These are phyloP conservation scores for Cyclotella cryptica DNA, from an alignment of 108 stramenopile species.

Conservation along the genomic window DNA sequence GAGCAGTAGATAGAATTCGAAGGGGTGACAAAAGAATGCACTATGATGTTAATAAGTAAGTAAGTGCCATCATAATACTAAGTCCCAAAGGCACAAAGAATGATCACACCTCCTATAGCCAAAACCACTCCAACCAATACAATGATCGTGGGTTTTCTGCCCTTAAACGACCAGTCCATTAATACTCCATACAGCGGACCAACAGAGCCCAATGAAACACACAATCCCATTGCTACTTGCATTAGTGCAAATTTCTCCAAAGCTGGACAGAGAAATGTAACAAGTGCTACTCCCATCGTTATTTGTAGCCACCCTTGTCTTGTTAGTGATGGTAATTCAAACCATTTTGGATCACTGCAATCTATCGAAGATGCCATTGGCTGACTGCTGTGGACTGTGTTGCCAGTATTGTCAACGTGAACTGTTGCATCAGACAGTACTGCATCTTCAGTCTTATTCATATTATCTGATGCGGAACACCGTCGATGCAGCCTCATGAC, in stretches of 20 bases:
- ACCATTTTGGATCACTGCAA: conserved; percentile 48
- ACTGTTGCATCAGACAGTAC: conserved; percentile 16
- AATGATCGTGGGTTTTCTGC: conserved; percentile 48
- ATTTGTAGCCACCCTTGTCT: conserved; percentile 63
- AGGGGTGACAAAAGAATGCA: too few relatives aligned
- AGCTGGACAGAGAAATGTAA: conserved; percentile 82
- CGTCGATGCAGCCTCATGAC: conserved; percentile 35
- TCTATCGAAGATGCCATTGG: neutral
- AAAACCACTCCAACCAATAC: conserved; percentile 59
- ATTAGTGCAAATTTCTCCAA: conserved; percentile 87
- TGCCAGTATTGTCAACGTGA: conserved; percentile 10
- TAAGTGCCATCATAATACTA: too few relatives aligned
- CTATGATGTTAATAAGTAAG: too few relatives aligned
- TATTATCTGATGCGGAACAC: neutral
- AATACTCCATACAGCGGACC: conserved; percentile 83
- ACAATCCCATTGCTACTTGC: conserved; percentile 79
- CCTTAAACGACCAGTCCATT: conserved; percentile 59
- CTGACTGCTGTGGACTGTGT: neutral
- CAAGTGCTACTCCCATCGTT: conserved; percentile 71
- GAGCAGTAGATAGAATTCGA: too few relatives aligned
- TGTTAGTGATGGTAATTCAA: conserved; percentile 59
- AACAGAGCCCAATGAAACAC: conserved; percentile 74
- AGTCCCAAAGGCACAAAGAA: conserved; percentile 60
- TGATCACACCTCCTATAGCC: conserved; percentile 68
- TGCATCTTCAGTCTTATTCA: neutral